These are phyloP conservation scores for Neonectria faginata DNA, from an alignment of 2,329 filamentous ascomycete genomes.

Conservation along the genomic window DNA sequence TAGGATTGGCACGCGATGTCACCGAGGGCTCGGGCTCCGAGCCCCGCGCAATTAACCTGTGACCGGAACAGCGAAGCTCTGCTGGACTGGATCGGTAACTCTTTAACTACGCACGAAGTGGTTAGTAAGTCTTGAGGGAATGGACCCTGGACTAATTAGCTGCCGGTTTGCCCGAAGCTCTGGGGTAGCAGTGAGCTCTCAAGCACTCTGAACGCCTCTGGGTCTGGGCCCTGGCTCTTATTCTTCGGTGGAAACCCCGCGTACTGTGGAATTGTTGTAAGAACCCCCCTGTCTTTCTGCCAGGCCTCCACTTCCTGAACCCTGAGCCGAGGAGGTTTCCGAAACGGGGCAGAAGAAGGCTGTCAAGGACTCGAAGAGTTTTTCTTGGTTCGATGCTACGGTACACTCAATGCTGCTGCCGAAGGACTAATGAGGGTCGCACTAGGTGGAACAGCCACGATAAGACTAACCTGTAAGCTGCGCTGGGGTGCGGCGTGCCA, in stretches of 20 bases:
- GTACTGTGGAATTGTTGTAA: background rate
- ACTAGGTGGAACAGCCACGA: slow-evolving; percentile 1
- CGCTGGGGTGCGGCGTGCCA: background rate
- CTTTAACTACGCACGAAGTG: background rate
- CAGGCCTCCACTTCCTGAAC: background rate
- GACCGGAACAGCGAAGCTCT: slow-evolving; percentile 20
- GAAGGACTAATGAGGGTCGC: background rate
- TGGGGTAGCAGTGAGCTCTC: slow-evolving; percentile 1
- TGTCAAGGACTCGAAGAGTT: background rate
- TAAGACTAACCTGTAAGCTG: background rate
- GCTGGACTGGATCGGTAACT: slow-evolving; percentile 19
- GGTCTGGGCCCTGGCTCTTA: background rate
- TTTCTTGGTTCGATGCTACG: background rate
- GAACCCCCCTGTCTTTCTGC: background rate
- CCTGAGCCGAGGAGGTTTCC: background rate
- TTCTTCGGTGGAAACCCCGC: slow-evolving; percentile 1
- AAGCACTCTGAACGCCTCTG: background rate
- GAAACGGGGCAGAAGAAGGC: background rate
- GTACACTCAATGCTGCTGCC: background rate
- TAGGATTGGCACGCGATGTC: slow-evolving; percentile 21
- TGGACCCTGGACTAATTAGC: background rate
- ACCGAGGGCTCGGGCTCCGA: slow-evolving; percentile 19
- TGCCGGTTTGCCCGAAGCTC: slow-evolving; percentile 8
- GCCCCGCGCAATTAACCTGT: slow-evolving; percentile 23
- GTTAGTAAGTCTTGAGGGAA: background rate